These are phyloP conservation scores for Aspergillus sp. DNA, from an alignment of 2,329 filamentous ascomycete genomes.

Conservation along the genomic window DNA sequence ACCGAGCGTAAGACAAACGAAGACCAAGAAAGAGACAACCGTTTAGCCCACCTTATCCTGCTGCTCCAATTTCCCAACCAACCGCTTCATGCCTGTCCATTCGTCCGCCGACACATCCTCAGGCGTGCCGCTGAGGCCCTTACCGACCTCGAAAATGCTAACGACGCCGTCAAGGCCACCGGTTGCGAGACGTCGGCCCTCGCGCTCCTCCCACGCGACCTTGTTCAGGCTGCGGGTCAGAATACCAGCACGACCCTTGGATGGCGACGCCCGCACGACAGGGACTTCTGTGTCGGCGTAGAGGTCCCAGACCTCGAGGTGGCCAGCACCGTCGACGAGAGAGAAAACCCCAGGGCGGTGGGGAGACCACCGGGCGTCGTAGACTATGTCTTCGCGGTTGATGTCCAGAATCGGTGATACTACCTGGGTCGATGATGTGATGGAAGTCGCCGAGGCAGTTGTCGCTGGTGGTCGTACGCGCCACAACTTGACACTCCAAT, in stretches of 20 bases:
- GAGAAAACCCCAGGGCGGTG: conserved; percentile 91
- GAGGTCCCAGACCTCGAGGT: conserved; percentile 91
- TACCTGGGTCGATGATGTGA: conserved; percentile 36
- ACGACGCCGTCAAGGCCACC: conserved; percentile 87
- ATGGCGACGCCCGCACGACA: conserved; percentile 69
- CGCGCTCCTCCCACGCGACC: conserved; percentile 83
- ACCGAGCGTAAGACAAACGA: conserved; percentile 1
- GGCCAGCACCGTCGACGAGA: conserved; percentile 85
- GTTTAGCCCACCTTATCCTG: conserved; percentile 27
- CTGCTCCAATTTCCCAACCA: conserved; percentile 66
- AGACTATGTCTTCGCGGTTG: conserved; percentile 89
- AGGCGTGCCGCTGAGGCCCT: conserved; percentile 68
- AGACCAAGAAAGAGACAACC: background rate
- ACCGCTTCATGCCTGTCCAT: conserved; percentile 86
- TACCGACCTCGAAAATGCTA: conserved; percentile 80
- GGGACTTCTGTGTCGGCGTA: conserved; percentile 89
- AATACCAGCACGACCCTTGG: conserved; percentile 52
- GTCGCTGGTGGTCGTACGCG: conserved; percentile 58
- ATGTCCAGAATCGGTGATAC: conserved; percentile 79
- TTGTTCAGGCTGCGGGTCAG: conserved; percentile 86
- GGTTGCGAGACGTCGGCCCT: conserved; percentile 78
- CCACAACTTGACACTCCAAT: conserved; percentile 98
- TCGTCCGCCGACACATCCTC: conserved; percentile 79
- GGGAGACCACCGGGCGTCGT: conserved; percentile 92
- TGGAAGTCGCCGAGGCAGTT: conserved; percentile 30